Percentiles rank a stretch among this genome's conserved stretches.
These are phyloP conservation scores for Phanerochaete sordida DNA, from an alignment of 768 basidiomycete species.

Conservation along the genomic window DNA sequence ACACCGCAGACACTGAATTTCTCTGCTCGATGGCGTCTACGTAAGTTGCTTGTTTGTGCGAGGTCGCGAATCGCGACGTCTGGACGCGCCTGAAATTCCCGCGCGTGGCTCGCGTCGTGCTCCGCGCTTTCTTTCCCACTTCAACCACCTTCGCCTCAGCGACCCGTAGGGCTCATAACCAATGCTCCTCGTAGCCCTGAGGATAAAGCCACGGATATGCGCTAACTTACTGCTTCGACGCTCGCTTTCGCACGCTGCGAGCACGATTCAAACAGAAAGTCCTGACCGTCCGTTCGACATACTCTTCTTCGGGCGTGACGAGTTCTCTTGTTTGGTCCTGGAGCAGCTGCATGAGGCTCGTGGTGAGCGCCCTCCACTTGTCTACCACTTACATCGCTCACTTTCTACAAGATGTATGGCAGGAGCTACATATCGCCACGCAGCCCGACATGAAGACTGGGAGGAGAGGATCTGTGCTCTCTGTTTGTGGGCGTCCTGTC, in stretches of 20 bases:
- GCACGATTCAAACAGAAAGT: background rate
- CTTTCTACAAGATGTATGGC: conserved; percentile 90
- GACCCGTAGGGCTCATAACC: too few relatives aligned
- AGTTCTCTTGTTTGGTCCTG: conserved; percentile 79
- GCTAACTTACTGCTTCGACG: background rate
- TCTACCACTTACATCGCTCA: too few relatives aligned
- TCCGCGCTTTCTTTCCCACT: too few relatives aligned
- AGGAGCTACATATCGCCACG: conserved; percentile 62
- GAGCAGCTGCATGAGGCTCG: conserved; percentile 54
- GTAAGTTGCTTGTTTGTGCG: too few relatives aligned
- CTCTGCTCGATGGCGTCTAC: too few relatives aligned
- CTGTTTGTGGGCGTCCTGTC: conserved; percentile 45
- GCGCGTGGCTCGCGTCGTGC: too few relatives aligned
- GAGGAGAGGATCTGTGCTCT: conserved; percentile 52
- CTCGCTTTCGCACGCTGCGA: background rate
- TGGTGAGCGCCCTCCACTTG: conserved; percentile 42
- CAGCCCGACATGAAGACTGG: conserved; percentile 65
- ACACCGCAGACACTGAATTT: background rate
- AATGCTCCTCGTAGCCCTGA: too few relatives aligned
- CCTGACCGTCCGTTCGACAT: conserved; percentile 50
- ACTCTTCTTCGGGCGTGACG: conserved; percentile 85
- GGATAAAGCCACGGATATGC: too few relatives aligned
- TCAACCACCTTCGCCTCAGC: too few relatives aligned
- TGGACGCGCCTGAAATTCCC: too few relatives aligned
- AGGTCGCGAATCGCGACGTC: too few relatives aligned